Evolutionary conservation across 345 rosid species (phyloP), one percentile per base, ranked within the genome.

Genomic region (Boechera retrofracta): DNA sequence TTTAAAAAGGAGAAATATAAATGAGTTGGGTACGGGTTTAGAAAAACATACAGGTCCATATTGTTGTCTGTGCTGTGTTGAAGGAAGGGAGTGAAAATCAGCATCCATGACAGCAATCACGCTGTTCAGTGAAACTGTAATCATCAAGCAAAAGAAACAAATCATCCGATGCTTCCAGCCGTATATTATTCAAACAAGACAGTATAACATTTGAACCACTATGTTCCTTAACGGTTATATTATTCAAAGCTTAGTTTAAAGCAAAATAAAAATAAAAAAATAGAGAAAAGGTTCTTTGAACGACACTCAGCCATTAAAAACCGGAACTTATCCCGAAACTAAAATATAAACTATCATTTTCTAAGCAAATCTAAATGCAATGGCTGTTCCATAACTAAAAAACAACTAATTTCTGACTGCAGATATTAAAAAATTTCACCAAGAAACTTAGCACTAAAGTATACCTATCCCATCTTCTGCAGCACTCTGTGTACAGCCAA

Each of bases 401-500:
- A 56, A 24, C 9, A 36, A 36, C 26, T 57, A 49, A 38, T 56
- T 44, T 63, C n/a, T 56, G 44, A 57, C 36, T 16, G 67, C 35
- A 71, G 28, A 5, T 11, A 66, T 57, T 10, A 66, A 53, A 44
- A 29, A 52, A 49, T 42, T 39, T 10, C 35, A 58, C 42, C 15
- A 60, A 42, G 28, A 53, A 61, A 61, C 32, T 31, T 31, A 65
- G 64, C 56, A 66, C 36, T 45, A 65, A 0, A 41, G 38, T 69
- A 64, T 79, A 93, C 99, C 99, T 71, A 95, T 91, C 69, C 91
- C 88, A 79, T 91, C 97, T 80, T 95, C 99, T 12, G 98, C 99
- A 75, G 99, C 98, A 89, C 99, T 95, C 79, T 95, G 98, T 11
- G 99, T 93, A 82, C 97, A 95, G 68, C 99, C 99, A 87, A 95